Base-by-base conservation (phyloP, 2,329 filamentous ascomycete genomes). In the Colletotrichum melonis region DNA sequence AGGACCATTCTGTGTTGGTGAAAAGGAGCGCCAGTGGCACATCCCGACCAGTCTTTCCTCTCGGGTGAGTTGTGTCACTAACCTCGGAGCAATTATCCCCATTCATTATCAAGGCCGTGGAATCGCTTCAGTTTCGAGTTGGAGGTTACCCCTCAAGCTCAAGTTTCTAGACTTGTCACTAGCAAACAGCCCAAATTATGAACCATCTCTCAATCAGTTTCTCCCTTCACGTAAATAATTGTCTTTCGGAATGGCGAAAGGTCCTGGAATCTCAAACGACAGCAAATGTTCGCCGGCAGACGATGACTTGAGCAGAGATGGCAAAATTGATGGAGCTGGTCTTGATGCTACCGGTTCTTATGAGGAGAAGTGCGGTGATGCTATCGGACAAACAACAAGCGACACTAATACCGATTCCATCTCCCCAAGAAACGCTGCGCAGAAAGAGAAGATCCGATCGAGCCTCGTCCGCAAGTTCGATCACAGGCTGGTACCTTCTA, bases 401-500 rank as follows among this genome's bases (percentile, higher is more conserved):
- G n/a, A 57, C 3, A n/a, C 16, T 8, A n/a, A 57, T 5, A 14
- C 19, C 24, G 54, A 35, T 1, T 42, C n/a, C 24, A 22, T 24
- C 11, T 16, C 56, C 0, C 14, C 16, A 5, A n/a, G 54, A 5
- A 22, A 16, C 3, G 14, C 26, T 19, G 28, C 6, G 12, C 22
- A 55, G 35, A 12, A 4, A 8, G 54, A 58, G 14, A 56, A 28
- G 8, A n/a, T 69, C 2, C 60, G 62, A 1, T 26, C 26, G 8
- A 60, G 59, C 2, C 26, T 75, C 0, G 69, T 76, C 0, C 72
- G 75, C 22, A 74, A 75, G 38, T 76, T 73, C 55, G 74, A 76
- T n/a, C 1, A 42, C 4, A 63, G 72, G 3, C 54, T 76, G 8
- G 66, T 76, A 26, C 72, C 75, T 19, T 56, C 63, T 1, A 66